Percentiles rank a stretch among this genome's conserved stretches.
Evolutionary conservation across 768 basidiomycete species (phyloP).

Genomic region (Phanerodontia chrysosporium): DNA sequence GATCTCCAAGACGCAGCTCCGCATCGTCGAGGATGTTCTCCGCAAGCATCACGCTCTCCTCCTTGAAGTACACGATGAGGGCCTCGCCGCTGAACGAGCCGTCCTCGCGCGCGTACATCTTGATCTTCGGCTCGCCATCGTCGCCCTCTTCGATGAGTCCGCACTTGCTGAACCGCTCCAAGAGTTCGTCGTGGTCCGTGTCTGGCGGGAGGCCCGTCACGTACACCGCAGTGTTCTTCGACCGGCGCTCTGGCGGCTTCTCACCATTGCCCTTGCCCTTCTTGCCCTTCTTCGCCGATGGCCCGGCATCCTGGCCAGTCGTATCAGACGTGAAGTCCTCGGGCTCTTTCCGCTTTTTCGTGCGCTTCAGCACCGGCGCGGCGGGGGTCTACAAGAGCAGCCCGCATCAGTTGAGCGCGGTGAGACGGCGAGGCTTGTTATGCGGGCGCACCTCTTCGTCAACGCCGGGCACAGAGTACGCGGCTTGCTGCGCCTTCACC

Average conservation of each 20-base stretch:
- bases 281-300: constrained; percentile 47
- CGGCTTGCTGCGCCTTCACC: constrained; percentile 87
- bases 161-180: constrained; percentile 85
- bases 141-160: constrained; percentile 93
- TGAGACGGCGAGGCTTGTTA: not conserved
- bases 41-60: constrained; percentile 88
- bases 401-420: too few relatives aligned
- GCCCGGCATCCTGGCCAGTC: constrained; percentile 37
- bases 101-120: constrained; percentile 87
- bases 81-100: constrained; percentile 93
- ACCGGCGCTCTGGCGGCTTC: constrained; percentile 57
- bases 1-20: constrained; percentile 80
- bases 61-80: constrained; percentile 94
- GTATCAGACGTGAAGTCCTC: constrained; percentile 67
- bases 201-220: constrained; percentile 80
- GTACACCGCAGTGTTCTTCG: constrained; percentile 92
- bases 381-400: constrained; percentile 63
- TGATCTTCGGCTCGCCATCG: constrained; percentile 88
- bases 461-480: constrained; percentile 88
- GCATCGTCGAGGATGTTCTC: constrained; percentile 86
- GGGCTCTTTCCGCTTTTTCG: constrained; percentile 73
- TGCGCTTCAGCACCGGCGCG: constrained; percentile 77
- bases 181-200: constrained; percentile 67
- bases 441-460: constrained; percentile 77
- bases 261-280: constrained; percentile 35